phyloP scores from a whole-genome alignment of 164 flowering plant genomes.

The Vitis labrusca region DNA sequence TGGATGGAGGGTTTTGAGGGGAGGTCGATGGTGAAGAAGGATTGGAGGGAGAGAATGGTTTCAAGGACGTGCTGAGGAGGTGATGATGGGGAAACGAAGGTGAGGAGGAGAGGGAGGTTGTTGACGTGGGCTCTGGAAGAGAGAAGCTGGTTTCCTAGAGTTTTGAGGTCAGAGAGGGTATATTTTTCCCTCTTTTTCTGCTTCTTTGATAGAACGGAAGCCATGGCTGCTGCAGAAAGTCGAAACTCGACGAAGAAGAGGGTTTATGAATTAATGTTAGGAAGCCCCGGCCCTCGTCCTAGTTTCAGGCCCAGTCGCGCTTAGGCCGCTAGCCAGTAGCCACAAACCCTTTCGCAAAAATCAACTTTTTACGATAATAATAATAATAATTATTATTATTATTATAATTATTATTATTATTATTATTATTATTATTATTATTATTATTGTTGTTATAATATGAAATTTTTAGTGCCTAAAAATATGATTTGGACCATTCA shows the following conservation, averaged over 20 bases:
- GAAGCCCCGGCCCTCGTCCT: no score
- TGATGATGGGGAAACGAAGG: conserved; percentile 46
- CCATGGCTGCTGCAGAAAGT: conserved; percentile 21
- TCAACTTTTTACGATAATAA: no score
- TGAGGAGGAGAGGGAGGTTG: conserved; percentile 75
- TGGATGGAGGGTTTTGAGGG: conserved; percentile 1
- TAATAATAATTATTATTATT: no score
- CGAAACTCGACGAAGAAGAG: conserved; percentile 2
- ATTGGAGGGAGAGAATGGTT: conserved; percentile 1
- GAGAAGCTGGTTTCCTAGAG: conserved; percentile 67
- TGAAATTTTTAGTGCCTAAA: no score
- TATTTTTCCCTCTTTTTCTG: conserved; percentile 23
- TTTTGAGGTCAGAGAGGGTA: conserved; percentile 50
- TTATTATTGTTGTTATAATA: no score
- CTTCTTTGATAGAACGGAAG: conserved; percentile 29
- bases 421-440: no score
- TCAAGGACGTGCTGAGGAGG: conserved; percentile 62
- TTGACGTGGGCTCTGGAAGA: conserved; percentile 78
- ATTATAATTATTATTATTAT: no score
- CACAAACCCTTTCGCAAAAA: no score
- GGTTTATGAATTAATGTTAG: not conserved
- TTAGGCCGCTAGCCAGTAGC: no score
- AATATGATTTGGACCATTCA: no score
- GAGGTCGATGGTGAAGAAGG: no score
- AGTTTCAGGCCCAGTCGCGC: no score